Conservation (phyloP, 2,329 filamentous ascomycete genomes). For the Verruconis gallopava region DNA sequence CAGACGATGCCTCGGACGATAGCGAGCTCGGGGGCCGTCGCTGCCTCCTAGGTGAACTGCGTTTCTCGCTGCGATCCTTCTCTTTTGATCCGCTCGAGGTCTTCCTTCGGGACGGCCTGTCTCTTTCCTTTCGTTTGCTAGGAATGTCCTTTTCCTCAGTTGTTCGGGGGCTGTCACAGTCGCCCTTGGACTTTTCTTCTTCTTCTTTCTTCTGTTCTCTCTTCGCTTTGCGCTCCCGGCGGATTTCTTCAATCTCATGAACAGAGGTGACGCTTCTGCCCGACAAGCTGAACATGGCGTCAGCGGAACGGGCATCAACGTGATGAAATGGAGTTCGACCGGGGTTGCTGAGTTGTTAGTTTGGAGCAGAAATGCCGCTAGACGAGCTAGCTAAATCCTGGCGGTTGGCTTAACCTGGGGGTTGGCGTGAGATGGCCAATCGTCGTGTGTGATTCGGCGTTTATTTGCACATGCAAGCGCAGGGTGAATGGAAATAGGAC, state of each 20-base stretch:
- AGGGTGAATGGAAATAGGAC: too few species aligned
- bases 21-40: constrained; percentile 16
- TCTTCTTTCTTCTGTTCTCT: neutral
- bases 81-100: constrained; percentile 2
- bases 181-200: neutral
- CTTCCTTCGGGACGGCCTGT: neutral
- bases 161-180: constrained; percentile 7
- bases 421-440: too few species aligned
- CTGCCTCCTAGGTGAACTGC: constrained; percentile 18
- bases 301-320: neutral
- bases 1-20: neutral
- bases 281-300: neutral
- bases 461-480: too few species aligned
- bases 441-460: too few species aligned
- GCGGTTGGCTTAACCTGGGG: too few species aligned
- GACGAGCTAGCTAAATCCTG: too few species aligned
- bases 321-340: neutral
- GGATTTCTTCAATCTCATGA: neutral
- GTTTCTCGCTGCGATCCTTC: constrained; percentile 12
- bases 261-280: neutral
- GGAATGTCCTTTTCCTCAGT: constrained; percentile 5
- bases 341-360: neutral
- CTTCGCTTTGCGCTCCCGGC: neutral
- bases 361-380: too few species aligned
- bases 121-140: neutral